phyloP scores from a whole-genome alignment of 148 eudicot genomes.

The Chenopodium quinoa region DNA sequence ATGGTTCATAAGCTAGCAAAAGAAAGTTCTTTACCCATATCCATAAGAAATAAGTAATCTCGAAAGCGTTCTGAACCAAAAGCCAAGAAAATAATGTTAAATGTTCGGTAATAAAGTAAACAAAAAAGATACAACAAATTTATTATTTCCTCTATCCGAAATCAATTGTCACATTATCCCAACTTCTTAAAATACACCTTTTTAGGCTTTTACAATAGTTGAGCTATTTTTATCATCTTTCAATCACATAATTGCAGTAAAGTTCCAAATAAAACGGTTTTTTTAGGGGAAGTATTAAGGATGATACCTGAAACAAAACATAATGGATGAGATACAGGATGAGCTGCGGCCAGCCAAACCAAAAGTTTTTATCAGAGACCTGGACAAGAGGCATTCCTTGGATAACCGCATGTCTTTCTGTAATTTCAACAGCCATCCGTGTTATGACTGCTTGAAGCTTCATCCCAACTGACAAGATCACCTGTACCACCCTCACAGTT shows the following conservation, averaged over 20 bases:
- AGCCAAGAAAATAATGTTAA: background rate
- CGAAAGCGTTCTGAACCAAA: constrained; percentile 72
- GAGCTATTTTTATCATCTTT: background rate
- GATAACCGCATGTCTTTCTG: constrained; percentile 83
- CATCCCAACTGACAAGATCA: constrained; percentile 73
- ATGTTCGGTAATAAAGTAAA: background rate
- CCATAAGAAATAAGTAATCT: constrained; percentile 81
- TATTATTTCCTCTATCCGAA: background rate
- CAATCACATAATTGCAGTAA: background rate
- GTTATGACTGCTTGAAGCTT: constrained; percentile 89
- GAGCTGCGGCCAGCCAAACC: constrained; percentile 77
- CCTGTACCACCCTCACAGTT: constrained; percentile 35
- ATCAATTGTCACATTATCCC: too few species aligned
- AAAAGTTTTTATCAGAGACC: constrained; percentile 79
- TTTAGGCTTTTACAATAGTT: too few species aligned
- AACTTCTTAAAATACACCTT: too few species aligned
- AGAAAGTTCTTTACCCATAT: constrained; percentile 49
- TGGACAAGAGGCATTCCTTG: constrained; percentile 95
- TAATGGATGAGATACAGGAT: constrained; percentile 73
- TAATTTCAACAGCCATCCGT: constrained; percentile 83
- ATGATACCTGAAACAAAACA: constrained; percentile 76
- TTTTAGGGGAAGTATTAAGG: background rate
- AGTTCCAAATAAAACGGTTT: too few species aligned
- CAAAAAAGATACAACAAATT: background rate
- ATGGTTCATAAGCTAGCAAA: background rate